Evolutionary conservation across 352 stramenopile species (phyloP), one percentile per base, ranked within the genome.

Genomic region (Aphanomyces euteiches): DNA sequence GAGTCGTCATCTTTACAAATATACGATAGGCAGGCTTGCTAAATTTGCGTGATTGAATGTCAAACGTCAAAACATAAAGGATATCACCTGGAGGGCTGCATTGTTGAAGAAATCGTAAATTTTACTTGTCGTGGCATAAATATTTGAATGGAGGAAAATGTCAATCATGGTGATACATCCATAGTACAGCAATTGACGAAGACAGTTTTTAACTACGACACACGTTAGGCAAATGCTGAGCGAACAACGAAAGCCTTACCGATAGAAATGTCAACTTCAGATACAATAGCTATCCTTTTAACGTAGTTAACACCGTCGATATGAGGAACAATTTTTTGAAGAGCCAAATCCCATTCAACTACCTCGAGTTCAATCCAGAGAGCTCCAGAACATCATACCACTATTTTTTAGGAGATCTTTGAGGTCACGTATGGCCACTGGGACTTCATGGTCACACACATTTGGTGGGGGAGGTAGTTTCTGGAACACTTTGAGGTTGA

Each of bases 111-210:
- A 73, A 4, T 66, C 54, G 12, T 80, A 72, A 53, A 95, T 92
- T 60, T 81, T 79, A 21, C 77, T 74, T 4, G 85, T 92, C 8
- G 80, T 89, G 6, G 81, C 79, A 75, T 96, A 97, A 54, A 95
- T 92, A 74, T 97, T 97, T 8, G 85, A 90, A 77, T 96, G 86
- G 50, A 95, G 73, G 66, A 97, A 97, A 69, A 97, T 95, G 70
- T 97, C 90, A 56, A 95, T 92, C 73, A 97, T 82, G 15, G 82
- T 84, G 64, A 96, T 87, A 70, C 87, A 96, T 64, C 84, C 84
- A 61, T 94, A 96, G 79, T 96, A 96, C 21, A 96, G 72, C 68
- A 96, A 75, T 74, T 94, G 88, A 0, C 82, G 86, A 38, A 96
- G 69, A 69, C 87, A 95, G 45, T 91, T 90, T 74, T 95, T 97